Evolutionary conservation across 176 grass and related monocot genomes (phyloP).

Genomic region (Saccharum officinarum): DNA sequence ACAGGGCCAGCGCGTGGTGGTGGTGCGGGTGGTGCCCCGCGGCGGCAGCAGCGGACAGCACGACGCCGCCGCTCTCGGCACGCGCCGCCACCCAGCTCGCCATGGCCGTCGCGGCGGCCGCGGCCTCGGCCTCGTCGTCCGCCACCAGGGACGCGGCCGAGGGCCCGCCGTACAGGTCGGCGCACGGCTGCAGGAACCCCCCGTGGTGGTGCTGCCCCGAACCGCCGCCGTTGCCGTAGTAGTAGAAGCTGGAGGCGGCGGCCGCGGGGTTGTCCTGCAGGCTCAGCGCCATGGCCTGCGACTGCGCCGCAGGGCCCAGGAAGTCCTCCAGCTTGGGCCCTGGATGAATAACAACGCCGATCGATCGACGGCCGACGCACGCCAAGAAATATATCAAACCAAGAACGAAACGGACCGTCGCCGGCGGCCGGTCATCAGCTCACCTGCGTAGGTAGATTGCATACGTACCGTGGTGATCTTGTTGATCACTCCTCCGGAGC

Average conservation of each 20-base stretch:
- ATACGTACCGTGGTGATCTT: conserved; percentile 51
- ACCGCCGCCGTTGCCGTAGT: conserved; percentile 31
- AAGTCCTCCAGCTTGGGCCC: conserved; percentile 97
- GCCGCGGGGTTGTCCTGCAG: conserved; percentile 47
- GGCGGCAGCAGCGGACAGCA: not conserved
- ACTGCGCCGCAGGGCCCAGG: conserved; percentile 57
- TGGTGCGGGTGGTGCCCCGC: conserved; percentile 45
- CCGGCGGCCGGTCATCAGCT: too few species aligned
- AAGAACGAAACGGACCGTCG: not conserved
- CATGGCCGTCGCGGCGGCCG: conserved; percentile 38
- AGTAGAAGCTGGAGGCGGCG: conserved; percentile 62
- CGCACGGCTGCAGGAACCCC: conserved; percentile 52
- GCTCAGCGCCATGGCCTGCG: conserved; percentile 79
- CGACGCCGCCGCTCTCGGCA: not conserved
- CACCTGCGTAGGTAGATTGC: too few species aligned
- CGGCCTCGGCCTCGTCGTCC: conserved; percentile 35
- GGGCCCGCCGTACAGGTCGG: conserved; percentile 44
- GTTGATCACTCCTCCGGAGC: conserved; percentile 71
- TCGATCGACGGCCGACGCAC: not conserved
- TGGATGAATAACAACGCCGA: not conserved
- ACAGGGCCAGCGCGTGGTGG: conserved; percentile 70
- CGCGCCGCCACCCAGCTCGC: conserved; percentile 46
- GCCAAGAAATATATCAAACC: not conserved
- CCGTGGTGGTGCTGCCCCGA: not conserved
- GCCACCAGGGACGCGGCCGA: not conserved